A percentile compares a stretch with the other conserved stretches of the same genome.
Evolutionary conservation across 73 alveolate genomes (phyloP).

Genomic region (Paramecium primaurelia): DNA sequence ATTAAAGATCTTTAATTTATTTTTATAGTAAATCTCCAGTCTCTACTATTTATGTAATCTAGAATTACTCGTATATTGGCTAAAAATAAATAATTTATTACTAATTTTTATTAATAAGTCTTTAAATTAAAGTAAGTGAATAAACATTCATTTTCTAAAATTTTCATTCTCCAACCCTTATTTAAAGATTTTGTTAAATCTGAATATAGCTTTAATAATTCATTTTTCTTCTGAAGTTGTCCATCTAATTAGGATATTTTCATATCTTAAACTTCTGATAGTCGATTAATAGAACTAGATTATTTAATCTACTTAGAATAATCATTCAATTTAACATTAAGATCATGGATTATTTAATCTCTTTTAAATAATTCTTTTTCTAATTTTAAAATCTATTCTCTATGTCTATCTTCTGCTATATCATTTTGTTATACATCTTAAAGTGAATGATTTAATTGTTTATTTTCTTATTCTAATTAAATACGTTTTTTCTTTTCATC

Average conservation of each 20-base stretch:
- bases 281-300: background rate
- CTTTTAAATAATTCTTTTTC: background rate
- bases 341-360: background rate
- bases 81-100: background rate
- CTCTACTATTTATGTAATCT: background rate
- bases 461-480: background rate
- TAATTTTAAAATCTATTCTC: background rate
- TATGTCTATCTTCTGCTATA: background rate
- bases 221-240: background rate
- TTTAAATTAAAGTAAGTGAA: background rate
- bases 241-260: background rate
- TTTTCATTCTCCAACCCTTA: background rate
- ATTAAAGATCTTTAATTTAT: background rate
- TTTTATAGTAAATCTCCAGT: background rate
- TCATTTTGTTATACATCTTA: background rate
- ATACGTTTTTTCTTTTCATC: background rate
- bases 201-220: background rate
- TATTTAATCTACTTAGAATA: background rate
- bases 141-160: background rate
- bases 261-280: background rate
- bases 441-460: background rate
- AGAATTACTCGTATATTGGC: background rate
- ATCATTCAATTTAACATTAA: background rate
- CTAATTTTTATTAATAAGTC: background rate
- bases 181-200: background rate